Evolutionary conservation across 441 rosid genomes (phyloP).

Genomic region (Theobroma grandiflorum): DNA sequence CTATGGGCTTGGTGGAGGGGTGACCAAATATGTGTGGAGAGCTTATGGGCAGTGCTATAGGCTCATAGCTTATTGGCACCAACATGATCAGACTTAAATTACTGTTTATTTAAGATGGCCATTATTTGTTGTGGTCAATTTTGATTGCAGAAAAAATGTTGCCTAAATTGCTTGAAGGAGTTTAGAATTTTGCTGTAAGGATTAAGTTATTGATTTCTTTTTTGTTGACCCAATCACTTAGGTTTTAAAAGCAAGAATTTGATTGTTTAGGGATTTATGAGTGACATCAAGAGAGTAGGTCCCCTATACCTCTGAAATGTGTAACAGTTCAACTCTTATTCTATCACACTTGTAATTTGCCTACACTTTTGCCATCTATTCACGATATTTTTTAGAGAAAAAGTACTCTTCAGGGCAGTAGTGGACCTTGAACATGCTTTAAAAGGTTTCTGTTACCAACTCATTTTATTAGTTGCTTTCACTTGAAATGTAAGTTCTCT

Average conservation of each 20-base stretch:
- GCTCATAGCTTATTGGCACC: not conserved
- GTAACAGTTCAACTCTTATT: not conserved
- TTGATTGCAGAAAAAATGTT: not conserved
- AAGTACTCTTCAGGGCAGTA: not conserved
- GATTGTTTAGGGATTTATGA: not conserved
- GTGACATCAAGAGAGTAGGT: not conserved
- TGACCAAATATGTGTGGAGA: not conserved
- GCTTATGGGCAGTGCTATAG: slow-evolving; percentile 2
- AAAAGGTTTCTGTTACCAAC: not conserved
- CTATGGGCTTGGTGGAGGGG: not conserved
- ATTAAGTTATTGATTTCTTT: not conserved
- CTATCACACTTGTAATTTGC: not conserved
- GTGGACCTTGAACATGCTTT: not conserved
- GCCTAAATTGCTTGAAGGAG: not conserved
- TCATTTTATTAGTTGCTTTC: not conserved
- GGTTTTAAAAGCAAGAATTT: not conserved
- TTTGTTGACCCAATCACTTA: not conserved
- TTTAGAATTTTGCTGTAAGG: not conserved
- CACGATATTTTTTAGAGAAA: not conserved
- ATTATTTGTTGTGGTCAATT: not conserved
- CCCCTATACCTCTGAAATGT: not conserved
- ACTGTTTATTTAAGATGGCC: not conserved
- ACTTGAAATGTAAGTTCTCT: not conserved
- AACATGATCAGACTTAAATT: slow-evolving; percentile 2
- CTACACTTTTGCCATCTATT: not conserved